Base-by-base conservation (phyloP, 805 yeast genomes). In the Millerozyma miso region DNA sequence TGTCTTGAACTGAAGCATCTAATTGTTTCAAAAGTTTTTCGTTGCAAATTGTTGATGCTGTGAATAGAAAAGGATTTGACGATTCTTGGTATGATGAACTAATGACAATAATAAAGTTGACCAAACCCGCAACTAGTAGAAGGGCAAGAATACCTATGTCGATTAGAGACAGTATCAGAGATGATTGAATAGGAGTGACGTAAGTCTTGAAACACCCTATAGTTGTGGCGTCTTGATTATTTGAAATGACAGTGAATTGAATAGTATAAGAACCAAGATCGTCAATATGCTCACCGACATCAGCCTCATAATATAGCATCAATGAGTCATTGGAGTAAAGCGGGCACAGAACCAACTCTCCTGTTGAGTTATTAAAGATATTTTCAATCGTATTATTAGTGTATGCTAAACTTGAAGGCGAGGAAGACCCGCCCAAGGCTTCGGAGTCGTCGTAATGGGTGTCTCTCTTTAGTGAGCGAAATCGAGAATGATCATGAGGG, bases 21-120 rank as follows among this genome's bases (percentile, higher is more conserved):
- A 81, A 53, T 40, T 82, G 81, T 35, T 71, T 67, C 31, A 82
- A 62, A 38, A 81, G 64, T 2, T 77, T 71, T 23, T 72, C 79
- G 51, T 79, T 79, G 55, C 85, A 80, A 37, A 78, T 79, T 20
- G 81, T 75, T 4, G 85, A 70, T 19, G 83, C 83, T 44, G 66
- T 52, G 52, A 69, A 64, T 42, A 80, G 52, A 53, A 77, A 73
- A 29, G 81, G 75, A 48, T 77, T 68, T 37, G 73, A 55, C 23
- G 85, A 62, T 60, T 80, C 88, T 62, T 76, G 81, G 54, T 73
- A 76, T 0, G 85, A 81, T 32, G 85, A 69, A 41, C 53, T 59
- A n/a, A 63, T 74, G 39, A 72, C 60, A 5, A 70, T 62, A 45
- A 74, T 55, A 31, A 65, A 46, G 31, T 77, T 67, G 19, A 76